phyloP scores from a whole-genome alignment of 2,329 filamentous ascomycete genomes.

The Xylaria polymorpha region DNA sequence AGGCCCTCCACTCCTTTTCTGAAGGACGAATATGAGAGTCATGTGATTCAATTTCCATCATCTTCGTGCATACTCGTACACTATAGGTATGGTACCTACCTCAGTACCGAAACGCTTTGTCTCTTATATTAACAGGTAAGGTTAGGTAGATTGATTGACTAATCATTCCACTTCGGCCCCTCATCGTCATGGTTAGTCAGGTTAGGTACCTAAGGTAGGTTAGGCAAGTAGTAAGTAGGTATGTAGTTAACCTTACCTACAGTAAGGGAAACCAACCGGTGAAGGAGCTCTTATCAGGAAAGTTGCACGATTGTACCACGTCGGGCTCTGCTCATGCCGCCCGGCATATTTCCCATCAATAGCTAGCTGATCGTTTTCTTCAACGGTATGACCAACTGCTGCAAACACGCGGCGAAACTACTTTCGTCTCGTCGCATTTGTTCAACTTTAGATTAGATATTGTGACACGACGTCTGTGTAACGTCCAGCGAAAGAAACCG shows the following conservation, averaged over 20 bases:
- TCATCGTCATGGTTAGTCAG: neutral
- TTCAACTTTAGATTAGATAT: conserved; percentile 26
- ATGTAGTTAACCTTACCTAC: no score
- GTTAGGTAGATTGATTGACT: neutral
- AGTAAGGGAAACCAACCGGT: neutral
- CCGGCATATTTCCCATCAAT: conserved; percentile 23
- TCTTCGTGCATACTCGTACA: conserved; percentile 1
- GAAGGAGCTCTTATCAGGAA: conserved; percentile 12
- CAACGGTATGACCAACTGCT: conserved; percentile 28
- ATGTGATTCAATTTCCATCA: conserved; percentile 19
- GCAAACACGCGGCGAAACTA: conserved; percentile 29
- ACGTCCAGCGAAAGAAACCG: conserved; percentile 10
- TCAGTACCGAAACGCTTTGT: neutral
- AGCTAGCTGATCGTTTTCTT: conserved; percentile 16
- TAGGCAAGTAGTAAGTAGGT: no score
- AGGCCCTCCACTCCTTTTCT: conserved; percentile 14
- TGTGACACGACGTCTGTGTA: conserved; percentile 30
- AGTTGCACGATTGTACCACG: conserved; percentile 33
- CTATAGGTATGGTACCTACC: neutral
- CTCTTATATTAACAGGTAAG: neutral
- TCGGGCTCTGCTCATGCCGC: conserved; percentile 28
- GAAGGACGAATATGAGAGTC: conserved; percentile 2
- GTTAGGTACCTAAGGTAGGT: no score
- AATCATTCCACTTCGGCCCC: neutral
- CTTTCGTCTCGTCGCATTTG: conserved; percentile 27